Evolutionary conservation across 2,329 filamentous ascomycete species (phyloP).

Genomic region (Aspergillus fructus): DNA sequence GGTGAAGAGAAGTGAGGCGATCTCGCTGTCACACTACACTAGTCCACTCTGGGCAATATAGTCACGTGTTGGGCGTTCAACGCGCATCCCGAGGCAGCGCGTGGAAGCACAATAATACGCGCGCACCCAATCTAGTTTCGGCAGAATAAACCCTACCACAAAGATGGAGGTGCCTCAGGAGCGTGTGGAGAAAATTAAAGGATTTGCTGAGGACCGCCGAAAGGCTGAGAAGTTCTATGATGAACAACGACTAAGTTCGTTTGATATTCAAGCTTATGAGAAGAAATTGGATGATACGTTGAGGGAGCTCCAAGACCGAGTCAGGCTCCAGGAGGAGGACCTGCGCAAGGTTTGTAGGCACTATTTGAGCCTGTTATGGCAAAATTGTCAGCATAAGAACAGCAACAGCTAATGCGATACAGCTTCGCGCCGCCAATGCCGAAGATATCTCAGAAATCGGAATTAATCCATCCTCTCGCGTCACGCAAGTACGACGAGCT

Average conservation of each 20-base stretch:
- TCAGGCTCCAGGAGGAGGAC: conserved; percentile 48
- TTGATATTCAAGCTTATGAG: conserved; percentile 34
- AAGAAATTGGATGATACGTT: conserved; percentile 63
- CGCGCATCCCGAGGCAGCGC: not conserved
- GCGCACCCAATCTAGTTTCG: not conserved
- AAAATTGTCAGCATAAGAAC: not conserved
- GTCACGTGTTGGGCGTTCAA: conserved; percentile 16
- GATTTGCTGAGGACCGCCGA: conserved; percentile 35
- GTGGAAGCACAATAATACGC: conserved; percentile 6
- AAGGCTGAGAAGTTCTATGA: conserved; percentile 34
- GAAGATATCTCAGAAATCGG: conserved; percentile 31
- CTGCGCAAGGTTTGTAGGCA: conserved; percentile 42
- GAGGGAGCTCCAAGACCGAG: conserved; percentile 61
- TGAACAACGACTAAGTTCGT: conserved; percentile 27
- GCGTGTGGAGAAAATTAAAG: conserved; percentile 33
- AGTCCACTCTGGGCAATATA: conserved; percentile 17
- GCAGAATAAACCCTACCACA: not conserved
- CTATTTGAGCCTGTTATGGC: not conserved
- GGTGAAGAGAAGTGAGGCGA: conserved; percentile 18
- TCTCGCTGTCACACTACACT: conserved; percentile 24
- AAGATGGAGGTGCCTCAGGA: conserved; percentile 33
- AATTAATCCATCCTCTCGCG: conserved; percentile 32
- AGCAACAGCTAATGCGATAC: conserved; percentile 15
- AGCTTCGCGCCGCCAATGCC: conserved; percentile 35
- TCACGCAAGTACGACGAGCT: conserved; percentile 53